Evolutionary conservation across 495 filamentous ascomycete genomes (phyloP).

Genomic region (Aspergillus ellipticus): DNA sequence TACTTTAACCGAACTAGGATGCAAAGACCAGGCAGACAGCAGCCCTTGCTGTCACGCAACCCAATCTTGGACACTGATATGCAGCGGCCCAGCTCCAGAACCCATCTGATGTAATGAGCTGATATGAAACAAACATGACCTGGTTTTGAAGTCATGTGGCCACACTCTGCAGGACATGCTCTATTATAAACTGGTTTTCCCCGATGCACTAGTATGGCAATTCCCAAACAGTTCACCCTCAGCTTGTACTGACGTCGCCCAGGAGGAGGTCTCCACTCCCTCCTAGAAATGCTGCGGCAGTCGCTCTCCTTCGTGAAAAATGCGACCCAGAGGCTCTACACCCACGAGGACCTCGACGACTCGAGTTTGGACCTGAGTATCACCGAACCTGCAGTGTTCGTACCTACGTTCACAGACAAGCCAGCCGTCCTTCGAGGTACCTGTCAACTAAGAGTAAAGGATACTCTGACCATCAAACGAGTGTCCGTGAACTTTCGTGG

Average conservation of each 20-base stretch:
- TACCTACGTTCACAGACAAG: constrained; percentile 11
- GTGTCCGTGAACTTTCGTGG: constrained; percentile 15
- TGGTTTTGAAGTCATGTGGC: background rate
- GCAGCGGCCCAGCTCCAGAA: background rate
- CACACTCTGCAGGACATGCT: background rate
- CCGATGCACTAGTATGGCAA: background rate
- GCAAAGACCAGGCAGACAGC: background rate
- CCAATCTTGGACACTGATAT: background rate
- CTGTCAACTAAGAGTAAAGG: constrained; percentile 8
- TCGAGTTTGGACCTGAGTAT: constrained; percentile 4
- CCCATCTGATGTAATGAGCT: constrained; percentile 2
- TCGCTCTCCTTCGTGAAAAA: background rate
- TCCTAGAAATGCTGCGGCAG: background rate
- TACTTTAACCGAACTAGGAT: background rate
- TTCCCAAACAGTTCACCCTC: background rate
- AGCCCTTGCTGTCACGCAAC: background rate
- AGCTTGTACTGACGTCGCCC: background rate
- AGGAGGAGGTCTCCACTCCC: too few relatives aligned
- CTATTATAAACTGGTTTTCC: background rate
- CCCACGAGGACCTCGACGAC: background rate
- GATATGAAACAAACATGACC: background rate
- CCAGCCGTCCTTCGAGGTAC: constrained; percentile 12
- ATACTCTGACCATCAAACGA: constrained; percentile 2
- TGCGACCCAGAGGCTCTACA: background rate
- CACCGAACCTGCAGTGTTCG: constrained; percentile 11